Base-by-base conservation (phyloP, 345 rosid species). In the Rhodamnia rubescens region DNA sequence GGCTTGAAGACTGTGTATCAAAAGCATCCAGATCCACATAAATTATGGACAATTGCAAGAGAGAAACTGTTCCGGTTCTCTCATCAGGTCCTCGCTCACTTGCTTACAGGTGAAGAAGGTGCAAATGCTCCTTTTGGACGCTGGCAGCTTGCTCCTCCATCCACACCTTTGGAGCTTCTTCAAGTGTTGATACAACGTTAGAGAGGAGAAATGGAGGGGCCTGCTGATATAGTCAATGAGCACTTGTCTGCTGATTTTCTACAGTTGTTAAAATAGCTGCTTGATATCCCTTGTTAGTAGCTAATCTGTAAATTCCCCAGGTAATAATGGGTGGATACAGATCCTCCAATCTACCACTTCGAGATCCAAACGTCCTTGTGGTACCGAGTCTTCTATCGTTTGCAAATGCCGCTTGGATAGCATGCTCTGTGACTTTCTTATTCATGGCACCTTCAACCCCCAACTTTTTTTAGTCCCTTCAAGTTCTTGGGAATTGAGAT, bases 71-170 rank as follows among this genome's bases (percentile, higher is more conserved):
- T 92, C 27, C 89, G 91, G 32, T 90, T 94, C 86, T 95, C 96
- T 14, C 96, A 95, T 84, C 95, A 89, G 88, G 95, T 94, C 47
- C n/a, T n/a, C n/a, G n/a, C 87, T 69, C 83, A 87, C 81, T 12
- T 89, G 85, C 93, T 95, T 86, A 89, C 92, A 2, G 92, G 93
- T 69, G 85, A 94, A 81, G 93, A 95, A 88, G 94, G 89, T 80
- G 24, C 57, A 55, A 90, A 91, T 84, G 90, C 91, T 81, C 92
- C 91, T 2, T 80, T 81, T 54, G 95, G 93, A 83, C 91, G 91
- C 87, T 86, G 89, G 89, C 96, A 95, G 83, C 90, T 93, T 82
- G 98, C 94, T 83, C 96, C 95, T 20, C 93, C 93, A 26, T 93
- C 96, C 64, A 86, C 82, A 57, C 93, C 96, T 18, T 82, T 74